These are phyloP conservation scores for Sporothrix brunneoviolacea DNA, from an alignment of 2,329 filamentous ascomycete species.

Conservation along the genomic window DNA sequence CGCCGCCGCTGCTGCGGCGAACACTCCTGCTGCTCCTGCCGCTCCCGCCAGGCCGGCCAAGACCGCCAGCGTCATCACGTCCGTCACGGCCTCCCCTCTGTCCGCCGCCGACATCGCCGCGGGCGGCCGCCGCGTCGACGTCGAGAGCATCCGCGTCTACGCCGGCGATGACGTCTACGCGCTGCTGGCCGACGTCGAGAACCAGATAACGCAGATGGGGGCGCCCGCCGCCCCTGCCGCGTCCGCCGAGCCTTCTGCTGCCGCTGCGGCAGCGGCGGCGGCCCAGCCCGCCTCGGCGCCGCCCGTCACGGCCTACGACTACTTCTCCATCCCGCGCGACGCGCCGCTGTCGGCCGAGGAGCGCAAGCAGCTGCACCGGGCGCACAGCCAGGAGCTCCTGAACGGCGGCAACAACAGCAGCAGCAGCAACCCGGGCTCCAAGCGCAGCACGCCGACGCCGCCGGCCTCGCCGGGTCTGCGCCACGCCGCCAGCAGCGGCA, in stretches of 20 bases:
- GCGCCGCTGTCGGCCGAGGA: conserved; percentile 28
- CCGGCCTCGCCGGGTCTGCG: conserved; percentile 28
- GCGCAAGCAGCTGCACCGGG: conserved; percentile 38
- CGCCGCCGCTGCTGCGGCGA: conserved; percentile 14
- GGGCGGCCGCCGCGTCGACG: conserved; percentile 31
- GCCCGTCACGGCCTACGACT: neutral
- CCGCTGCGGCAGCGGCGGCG: neutral
- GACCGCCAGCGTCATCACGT: conserved; percentile 3
- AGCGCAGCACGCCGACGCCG: conserved; percentile 22
- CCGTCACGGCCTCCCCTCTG: conserved; percentile 12
- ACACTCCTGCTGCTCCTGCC: conserved; percentile 10
- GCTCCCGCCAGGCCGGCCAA: neutral
- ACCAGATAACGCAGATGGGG: conserved; percentile 44
- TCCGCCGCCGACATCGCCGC: neutral
- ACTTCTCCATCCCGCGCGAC: conserved; percentile 18
- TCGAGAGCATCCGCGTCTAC: conserved; percentile 63
- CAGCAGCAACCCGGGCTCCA: conserved; percentile 18
- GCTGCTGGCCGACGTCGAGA: conserved; percentile 60
- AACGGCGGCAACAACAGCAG: conserved; percentile 25
- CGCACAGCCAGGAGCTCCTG: conserved; percentile 46
- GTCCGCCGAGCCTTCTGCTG: neutral
- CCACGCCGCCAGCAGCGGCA: neutral
- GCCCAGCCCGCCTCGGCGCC: neutral
- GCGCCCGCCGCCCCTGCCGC: neutral
- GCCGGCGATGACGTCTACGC: conserved; percentile 61